phyloP scores from a whole-genome alignment of 495 filamentous ascomycete species.

The Thozetella sp. region DNA sequence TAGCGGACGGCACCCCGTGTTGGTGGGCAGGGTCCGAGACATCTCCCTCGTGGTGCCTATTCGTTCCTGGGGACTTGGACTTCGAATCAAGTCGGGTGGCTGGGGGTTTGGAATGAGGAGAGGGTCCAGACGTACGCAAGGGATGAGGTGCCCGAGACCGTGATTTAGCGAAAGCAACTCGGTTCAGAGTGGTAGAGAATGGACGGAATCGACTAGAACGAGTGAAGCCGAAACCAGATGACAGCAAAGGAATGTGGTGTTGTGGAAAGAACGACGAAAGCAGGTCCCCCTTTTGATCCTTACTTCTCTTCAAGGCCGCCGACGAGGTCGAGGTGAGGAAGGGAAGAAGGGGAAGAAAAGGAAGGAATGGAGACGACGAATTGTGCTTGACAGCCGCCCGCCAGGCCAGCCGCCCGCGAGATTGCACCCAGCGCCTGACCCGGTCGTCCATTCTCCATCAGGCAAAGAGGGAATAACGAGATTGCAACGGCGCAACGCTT shows the following conservation, averaged over 20 bases:
- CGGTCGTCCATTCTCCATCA: conserved; percentile 1
- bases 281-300: conserved; percentile 13
- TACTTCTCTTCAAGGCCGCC: conserved; percentile 12
- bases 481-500: conserved; percentile 1
- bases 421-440: neutral
- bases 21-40: neutral
- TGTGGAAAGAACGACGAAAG: conserved; percentile 21
- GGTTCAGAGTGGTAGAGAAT: conserved; percentile 27
- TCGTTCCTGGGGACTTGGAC: neutral
- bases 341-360: neutral
- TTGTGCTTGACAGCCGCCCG: neutral
- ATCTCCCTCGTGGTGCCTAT: neutral
- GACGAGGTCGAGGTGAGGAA: conserved; percentile 21
- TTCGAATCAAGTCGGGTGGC: neutral
- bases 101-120: neutral
- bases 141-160: conserved; percentile 18
- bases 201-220: conserved; percentile 64
- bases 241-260: conserved; percentile 9
- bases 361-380: conserved; percentile 1
- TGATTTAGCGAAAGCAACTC: conserved; percentile 10
- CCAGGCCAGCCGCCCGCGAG: neutral
- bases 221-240: conserved; percentile 73
- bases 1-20: too few species aligned
- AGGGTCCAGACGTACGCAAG: conserved; percentile 7
- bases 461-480: conserved; percentile 2